Evolutionary conservation across 305 asterid species (phyloP).

Genomic region (Fraxinus platypoda): DNA sequence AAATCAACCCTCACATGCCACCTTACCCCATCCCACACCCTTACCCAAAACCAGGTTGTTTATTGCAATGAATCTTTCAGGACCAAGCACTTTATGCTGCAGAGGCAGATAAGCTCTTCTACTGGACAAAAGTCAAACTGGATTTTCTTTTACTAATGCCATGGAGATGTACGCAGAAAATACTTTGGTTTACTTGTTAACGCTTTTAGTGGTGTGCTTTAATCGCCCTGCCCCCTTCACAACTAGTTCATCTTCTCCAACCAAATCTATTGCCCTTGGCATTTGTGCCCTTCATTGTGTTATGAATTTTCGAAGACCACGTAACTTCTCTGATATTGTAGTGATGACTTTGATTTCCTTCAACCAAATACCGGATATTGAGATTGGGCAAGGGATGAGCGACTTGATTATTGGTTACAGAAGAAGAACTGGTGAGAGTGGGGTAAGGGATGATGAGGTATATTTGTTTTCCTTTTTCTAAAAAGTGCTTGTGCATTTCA

Average conservation of each 20-base stretch:
- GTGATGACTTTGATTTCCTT: not conserved
- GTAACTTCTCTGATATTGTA: not conserved
- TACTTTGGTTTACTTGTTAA: slow-evolving; percentile 85
- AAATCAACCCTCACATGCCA: not conserved
- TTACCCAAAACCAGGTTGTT: not conserved
- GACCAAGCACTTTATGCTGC: slow-evolving; percentile 90
- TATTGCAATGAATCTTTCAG: slow-evolving; percentile 27
- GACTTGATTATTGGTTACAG: not conserved
- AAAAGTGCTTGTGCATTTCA: not conserved
- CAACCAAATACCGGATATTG: not conserved
- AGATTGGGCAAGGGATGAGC: not conserved
- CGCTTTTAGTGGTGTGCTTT: slow-evolving; percentile 91
- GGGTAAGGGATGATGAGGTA: not conserved
- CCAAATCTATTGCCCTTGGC: not conserved
- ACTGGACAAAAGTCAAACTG: slow-evolving; percentile 94
- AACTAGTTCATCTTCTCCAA: not conserved
- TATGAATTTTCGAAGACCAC: not conserved
- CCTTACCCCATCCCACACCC: not conserved
- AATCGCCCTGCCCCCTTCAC: slow-evolving; percentile 47
- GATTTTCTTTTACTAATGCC: slow-evolving; percentile 85
- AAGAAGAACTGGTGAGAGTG: not conserved
- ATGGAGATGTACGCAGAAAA: slow-evolving; percentile 94
- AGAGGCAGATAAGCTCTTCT: slow-evolving; percentile 84
- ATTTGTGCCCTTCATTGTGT: not conserved
- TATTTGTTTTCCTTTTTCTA: not conserved